Evolutionary conservation across 148 eudicot species (phyloP).

Genomic region (Camellia lanceoleosa): DNA sequence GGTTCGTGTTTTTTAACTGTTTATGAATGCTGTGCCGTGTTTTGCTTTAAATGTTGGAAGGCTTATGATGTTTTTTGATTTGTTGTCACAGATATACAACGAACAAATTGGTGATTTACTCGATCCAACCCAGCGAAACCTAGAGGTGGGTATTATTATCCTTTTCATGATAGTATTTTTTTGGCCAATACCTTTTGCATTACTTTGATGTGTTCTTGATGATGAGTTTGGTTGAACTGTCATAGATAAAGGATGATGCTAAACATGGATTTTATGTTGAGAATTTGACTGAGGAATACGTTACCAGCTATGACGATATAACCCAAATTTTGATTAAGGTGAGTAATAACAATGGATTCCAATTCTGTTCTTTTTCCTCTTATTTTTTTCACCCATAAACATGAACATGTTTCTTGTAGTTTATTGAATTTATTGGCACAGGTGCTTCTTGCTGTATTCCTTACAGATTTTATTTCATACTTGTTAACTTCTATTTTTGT

Average conservation of each 20-base stretch:
- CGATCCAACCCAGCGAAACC: slow-evolving; percentile 74
- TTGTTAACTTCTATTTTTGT: neutral
- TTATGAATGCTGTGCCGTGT: no score
- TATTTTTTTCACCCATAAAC: no score
- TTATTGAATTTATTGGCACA: neutral
- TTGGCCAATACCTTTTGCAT: neutral
- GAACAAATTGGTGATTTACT: slow-evolving; percentile 91
- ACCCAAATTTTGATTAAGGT: slow-evolving; percentile 88
- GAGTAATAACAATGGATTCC: slow-evolving; percentile 3
- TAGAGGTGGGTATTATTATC: slow-evolving; percentile 49
- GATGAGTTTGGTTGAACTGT: slow-evolving; percentile 3
- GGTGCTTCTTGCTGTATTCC: neutral
- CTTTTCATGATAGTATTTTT: neutral
- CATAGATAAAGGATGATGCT: slow-evolving; percentile 81
- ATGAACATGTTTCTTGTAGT: neutral
- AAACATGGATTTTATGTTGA: slow-evolving; percentile 83
- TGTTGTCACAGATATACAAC: slow-evolving; percentile 56
- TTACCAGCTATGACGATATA: slow-evolving; percentile 73
- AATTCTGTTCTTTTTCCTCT: neutral
- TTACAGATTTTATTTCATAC: slow-evolving; percentile 5
- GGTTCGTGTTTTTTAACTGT: slow-evolving; percentile 37
- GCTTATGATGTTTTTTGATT: neutral
- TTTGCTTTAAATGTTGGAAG: neutral
- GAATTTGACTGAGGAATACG: slow-evolving; percentile 89
- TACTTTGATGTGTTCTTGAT: slow-evolving; percentile 12